Base-by-base conservation (phyloP, 306 rosid species). In the Purshia tridentata region DNA sequence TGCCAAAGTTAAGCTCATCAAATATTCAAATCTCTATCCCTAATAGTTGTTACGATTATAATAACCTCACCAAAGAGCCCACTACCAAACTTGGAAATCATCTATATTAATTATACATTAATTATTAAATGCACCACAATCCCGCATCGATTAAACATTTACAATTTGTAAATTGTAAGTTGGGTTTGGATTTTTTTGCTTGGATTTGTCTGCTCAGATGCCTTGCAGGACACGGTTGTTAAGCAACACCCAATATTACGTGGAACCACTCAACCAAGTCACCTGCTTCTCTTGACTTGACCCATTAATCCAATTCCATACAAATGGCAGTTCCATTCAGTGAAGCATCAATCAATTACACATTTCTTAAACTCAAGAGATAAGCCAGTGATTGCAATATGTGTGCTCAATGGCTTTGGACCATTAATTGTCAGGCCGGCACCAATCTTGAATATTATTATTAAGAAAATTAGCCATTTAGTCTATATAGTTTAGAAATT, bases 341-440 rank as follows among this genome's bases (percentile, higher is more conserved):
- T 53, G 58, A 53, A 53, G 35, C 35, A 29, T 29, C 35, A 29
- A 29, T 29, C 57, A 65, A 83, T 64, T 64, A 69, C 47, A 67
- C 64, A 64, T 64, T 83, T 72, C 55, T 70, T 68, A 69, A 78
- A 77, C 47, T 41, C 51, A 66, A 29, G 67, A 61, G 56, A 65
- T 72, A 73, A 79, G 76, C 75, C 69, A 66, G 83, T 67, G 65
- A 76, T 67, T 81, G 48, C 59, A 46, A 70, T 61, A 57, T 60
- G 74, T 76, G 64, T 64, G 62, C 55, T 72, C 72, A 65, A 72
- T 72, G 83, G 65, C 6, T 77, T 60, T 53, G 46, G 84, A 79
- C 87, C 79, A 79, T n/a, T n/a, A n/a, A n/a, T n/a, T 73, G 7
- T 29, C 58, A 23, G 37, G 45, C 58, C 10, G 59, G 77, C 67